These are phyloP conservation scores for Hydnomerulius pinastri DNA, from an alignment of 768 basidiomycete species.

Conservation along the genomic window DNA sequence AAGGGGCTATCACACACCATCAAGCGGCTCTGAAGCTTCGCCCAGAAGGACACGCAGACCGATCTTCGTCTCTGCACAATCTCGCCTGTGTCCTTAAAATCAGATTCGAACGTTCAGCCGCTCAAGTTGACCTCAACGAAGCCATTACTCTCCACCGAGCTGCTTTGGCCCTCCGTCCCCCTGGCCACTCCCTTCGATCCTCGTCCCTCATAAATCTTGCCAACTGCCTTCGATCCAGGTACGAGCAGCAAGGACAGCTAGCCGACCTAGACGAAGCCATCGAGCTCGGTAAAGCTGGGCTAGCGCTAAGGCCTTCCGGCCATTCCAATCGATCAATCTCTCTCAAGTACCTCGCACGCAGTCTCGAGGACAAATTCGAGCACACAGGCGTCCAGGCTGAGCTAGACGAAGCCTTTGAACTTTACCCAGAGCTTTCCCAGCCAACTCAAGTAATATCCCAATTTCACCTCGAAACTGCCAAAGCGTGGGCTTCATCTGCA, in stretches of 20 bases:
- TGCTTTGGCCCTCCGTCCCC: neutral
- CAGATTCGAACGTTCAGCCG: neutral
- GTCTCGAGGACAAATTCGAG: neutral
- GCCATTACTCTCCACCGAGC: conserved; percentile 2
- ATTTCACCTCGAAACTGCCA: neutral
- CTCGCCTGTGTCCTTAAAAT: conserved; percentile 6
- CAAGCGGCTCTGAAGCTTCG: too few relatives aligned
- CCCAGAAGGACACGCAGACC: too few relatives aligned
- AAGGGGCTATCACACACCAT: too few relatives aligned
- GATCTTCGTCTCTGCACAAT: conserved; percentile 4
- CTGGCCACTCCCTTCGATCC: conserved; percentile 1
- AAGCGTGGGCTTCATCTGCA: neutral
- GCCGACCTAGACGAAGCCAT: conserved; percentile 8
- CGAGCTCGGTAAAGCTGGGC: conserved; percentile 2
- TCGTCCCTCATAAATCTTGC: conserved; percentile 17
- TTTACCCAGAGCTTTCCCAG: neutral
- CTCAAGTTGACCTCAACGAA: conserved; percentile 7
- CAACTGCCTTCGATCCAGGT: conserved; percentile 3
- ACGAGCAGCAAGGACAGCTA: neutral
- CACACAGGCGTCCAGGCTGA: neutral
- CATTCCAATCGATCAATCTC: conserved; percentile 1
- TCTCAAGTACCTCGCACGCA: neutral
- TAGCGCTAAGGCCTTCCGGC: conserved; percentile 1
- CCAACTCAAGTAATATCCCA: neutral
- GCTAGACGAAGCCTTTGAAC: neutral